phyloP scores from a whole-genome alignment of 257 asterid species.

The Osmanthus fragrans region DNA sequence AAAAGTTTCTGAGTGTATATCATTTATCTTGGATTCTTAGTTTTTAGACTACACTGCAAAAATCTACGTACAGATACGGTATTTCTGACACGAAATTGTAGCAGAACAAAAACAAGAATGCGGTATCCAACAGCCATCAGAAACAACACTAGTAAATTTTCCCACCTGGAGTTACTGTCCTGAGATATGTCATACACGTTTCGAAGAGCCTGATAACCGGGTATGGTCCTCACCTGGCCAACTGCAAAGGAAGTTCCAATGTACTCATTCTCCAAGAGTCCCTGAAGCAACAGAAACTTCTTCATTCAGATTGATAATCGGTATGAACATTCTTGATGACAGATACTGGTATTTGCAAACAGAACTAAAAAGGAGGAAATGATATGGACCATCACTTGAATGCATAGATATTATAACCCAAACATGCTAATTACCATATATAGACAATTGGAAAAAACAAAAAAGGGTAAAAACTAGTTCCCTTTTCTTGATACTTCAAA shows the following conservation, averaged over 20 bases:
- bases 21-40: constrained; percentile 46
- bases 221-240: constrained; percentile 81
- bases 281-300: constrained; percentile 46
- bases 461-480: no score
- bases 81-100: constrained; percentile 58
- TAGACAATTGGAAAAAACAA: no score
- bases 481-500: no score
- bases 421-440: no score
- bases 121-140: constrained; percentile 81
- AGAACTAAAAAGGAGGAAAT: neutral
- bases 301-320: neutral
- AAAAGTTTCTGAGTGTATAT: constrained; percentile 5
- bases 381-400: neutral
- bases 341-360: neutral
- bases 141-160: constrained; percentile 61
- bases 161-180: constrained; percentile 71
- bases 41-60: constrained; percentile 44
- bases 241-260: constrained; percentile 70
- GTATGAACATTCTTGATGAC: neutral
- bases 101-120: constrained; percentile 53
- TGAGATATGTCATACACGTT: constrained; percentile 67
- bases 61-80: constrained; percentile 36
- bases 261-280: constrained; percentile 93
- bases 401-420: no score
- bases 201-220: constrained; percentile 86